Percentiles rank a stretch among this genome's conserved stretches.
Conservation (phyloP, 129 eudicot genomes). For the Gnaphalium uliginosum region DNA sequence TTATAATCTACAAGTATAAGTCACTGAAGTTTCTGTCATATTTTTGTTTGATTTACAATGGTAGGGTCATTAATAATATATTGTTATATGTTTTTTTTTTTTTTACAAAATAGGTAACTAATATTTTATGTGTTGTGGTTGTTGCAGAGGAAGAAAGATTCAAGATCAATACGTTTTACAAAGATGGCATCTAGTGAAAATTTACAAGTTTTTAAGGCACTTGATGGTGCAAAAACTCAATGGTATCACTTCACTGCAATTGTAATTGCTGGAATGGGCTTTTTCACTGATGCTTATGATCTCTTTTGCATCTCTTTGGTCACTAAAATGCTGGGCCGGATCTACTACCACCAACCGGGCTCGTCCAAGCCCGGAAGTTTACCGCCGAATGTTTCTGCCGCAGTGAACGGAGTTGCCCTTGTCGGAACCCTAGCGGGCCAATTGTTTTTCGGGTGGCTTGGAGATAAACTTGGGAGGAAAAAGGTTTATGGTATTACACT, state of each 20-base stretch:
- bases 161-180: neutral
- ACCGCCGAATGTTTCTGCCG: constrained; percentile 48
- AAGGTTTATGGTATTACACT: constrained; percentile 59
- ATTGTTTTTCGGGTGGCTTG: constrained; percentile 59
- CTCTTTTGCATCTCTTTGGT: constrained; percentile 60
- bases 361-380: constrained; percentile 49
- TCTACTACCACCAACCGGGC: constrained; percentile 46
- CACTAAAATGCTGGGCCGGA: constrained; percentile 55
- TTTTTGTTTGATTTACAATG: too few relatives aligned
- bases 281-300: constrained; percentile 62
- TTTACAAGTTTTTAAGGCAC: constrained; percentile 46
- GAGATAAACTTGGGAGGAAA: constrained; percentile 53
- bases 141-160: constrained; percentile 3
- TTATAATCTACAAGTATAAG: too few relatives aligned
- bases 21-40: too few relatives aligned
- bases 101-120: neutral
- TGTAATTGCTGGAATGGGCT: constrained; percentile 64
- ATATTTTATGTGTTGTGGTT: neutral
- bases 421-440: constrained; percentile 56
- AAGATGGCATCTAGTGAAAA: constrained; percentile 26
- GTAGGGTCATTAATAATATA: too few relatives aligned
- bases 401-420: constrained; percentile 56
- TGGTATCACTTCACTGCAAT: constrained; percentile 66
- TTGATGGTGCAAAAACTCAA: constrained; percentile 59
- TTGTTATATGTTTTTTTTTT: neutral